Evolutionary conservation across 805 yeast species (phyloP).

Genomic region (Candida tallmaniae): DNA sequence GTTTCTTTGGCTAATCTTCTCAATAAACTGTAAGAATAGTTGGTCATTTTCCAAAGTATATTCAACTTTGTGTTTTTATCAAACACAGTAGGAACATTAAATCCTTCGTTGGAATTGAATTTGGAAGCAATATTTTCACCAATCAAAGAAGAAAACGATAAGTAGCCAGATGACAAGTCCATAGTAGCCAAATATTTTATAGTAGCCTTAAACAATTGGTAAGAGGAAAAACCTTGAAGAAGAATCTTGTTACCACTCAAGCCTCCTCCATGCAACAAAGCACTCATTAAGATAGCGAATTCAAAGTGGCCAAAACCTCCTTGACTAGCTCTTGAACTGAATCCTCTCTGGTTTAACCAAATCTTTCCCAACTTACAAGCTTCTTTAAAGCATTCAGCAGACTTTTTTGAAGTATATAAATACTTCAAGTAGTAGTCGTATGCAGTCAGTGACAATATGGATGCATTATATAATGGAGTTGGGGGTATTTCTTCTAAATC

Average conservation of each 20-base stretch:
- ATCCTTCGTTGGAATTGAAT: constrained; percentile 51
- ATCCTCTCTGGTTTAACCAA: constrained; percentile 88
- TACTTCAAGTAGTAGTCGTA: constrained; percentile 69
- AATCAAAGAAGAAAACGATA: constrained; percentile 58
- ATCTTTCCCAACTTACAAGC: constrained; percentile 83
- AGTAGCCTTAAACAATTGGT: constrained; percentile 88
- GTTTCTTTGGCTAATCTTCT: constrained; percentile 68
- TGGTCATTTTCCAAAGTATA: constrained; percentile 75
- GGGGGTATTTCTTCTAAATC: constrained; percentile 50
- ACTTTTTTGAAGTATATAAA: constrained; percentile 68
- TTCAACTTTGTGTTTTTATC: constrained; percentile 77
- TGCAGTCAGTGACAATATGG: constrained; percentile 65
- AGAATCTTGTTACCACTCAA: constrained; percentile 68
- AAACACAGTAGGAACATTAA: constrained; percentile 68
- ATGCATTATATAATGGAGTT: constrained; percentile 84
- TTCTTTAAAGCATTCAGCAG: constrained; percentile 77
- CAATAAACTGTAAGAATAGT: constrained; percentile 57
- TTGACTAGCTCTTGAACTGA: constrained; percentile 53
- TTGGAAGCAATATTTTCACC: constrained; percentile 41
- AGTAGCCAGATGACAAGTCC: constrained; percentile 65
- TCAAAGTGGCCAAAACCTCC: constrained; percentile 95
- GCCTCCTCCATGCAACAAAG: constrained; percentile 81
- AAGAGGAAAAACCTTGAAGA: constrained; percentile 84
- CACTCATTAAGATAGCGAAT: constrained; percentile 75
- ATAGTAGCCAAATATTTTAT: constrained; percentile 76